Conservation (phyloP, 164 flowering plant species). For the Santalum album region DNA sequence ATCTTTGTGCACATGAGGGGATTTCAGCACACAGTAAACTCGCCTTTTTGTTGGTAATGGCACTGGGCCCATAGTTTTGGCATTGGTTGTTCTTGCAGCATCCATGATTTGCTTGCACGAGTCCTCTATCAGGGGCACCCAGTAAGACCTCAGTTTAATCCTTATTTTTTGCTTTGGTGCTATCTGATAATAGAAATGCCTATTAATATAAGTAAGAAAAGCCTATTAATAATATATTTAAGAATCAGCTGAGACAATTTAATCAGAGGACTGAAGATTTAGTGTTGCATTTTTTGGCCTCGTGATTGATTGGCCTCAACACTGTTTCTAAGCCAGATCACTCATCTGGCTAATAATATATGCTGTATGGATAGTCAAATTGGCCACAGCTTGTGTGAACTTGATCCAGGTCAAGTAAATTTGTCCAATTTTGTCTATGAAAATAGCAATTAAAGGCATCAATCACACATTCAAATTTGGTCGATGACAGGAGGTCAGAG, state of each 20-base stretch:
- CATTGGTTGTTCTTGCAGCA: conserved; percentile 86
- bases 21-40: conserved; percentile 81
- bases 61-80: conserved; percentile 91
- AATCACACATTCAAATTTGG: too few species aligned
- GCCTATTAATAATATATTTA: neutral
- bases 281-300: neutral
- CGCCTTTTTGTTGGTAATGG: conserved; percentile 89
- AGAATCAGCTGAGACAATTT: too few species aligned
- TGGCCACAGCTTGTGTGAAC: too few species aligned
- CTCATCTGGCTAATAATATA: too few species aligned
- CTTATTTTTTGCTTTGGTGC: conserved; percentile 93
- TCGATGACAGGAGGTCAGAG: too few species aligned
- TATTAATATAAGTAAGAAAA: neutral
- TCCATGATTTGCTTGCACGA: conserved; percentile 95
- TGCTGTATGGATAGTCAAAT: too few species aligned
- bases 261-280: neutral
- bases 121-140: conserved; percentile 85
- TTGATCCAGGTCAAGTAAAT: too few species aligned
- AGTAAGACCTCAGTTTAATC: conserved; percentile 83
- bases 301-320: too few species aligned
- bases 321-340: too few species aligned
- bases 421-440: too few species aligned
- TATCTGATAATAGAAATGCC: conserved; percentile 32
- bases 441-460: too few species aligned
- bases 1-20: conserved; percentile 96